Percentiles rank a stretch among this genome's conserved stretches.
Evolutionary conservation across 2,329 filamentous ascomycete species (phyloP).

Genomic region (Leptographium wingfieldii): DNA sequence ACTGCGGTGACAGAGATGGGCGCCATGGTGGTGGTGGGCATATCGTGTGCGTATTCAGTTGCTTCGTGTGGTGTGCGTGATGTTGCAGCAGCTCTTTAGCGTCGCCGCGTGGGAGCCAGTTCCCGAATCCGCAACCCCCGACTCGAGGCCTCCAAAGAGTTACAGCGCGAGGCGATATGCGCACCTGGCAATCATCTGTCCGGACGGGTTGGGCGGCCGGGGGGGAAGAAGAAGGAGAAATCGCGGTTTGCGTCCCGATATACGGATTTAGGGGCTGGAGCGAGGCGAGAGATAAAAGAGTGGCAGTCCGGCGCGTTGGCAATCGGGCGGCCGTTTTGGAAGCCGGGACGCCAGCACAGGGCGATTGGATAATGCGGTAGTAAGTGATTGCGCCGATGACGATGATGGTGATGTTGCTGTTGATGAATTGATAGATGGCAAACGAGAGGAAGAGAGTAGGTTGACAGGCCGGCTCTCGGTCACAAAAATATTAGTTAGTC

Average conservation of each 20-base stretch:
- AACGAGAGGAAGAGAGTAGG: background rate
- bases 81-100: background rate
- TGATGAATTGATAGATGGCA: background rate
- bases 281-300: background rate
- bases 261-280: background rate
- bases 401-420: background rate
- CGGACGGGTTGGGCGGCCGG: background rate
- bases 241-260: background rate
- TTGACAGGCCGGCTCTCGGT: background rate
- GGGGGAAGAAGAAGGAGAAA: background rate
- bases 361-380: background rate
- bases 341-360: too few species aligned
- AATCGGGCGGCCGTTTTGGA: background rate
- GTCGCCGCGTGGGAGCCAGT: background rate
- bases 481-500: background rate
- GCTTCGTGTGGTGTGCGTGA: background rate
- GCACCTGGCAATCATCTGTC: conserved; percentile 1
- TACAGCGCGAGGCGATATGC: conserved; percentile 3
- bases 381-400: background rate
- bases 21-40: conserved; percentile 30
- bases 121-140: background rate
- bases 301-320: background rate
- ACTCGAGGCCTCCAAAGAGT: conserved; percentile 1
- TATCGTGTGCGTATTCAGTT: background rate
- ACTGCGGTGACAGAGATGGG: conserved; percentile 35